Evolutionary conservation across 208 protist species (phyloP).

Genomic region (Wallacemonas rigidus): DNA sequence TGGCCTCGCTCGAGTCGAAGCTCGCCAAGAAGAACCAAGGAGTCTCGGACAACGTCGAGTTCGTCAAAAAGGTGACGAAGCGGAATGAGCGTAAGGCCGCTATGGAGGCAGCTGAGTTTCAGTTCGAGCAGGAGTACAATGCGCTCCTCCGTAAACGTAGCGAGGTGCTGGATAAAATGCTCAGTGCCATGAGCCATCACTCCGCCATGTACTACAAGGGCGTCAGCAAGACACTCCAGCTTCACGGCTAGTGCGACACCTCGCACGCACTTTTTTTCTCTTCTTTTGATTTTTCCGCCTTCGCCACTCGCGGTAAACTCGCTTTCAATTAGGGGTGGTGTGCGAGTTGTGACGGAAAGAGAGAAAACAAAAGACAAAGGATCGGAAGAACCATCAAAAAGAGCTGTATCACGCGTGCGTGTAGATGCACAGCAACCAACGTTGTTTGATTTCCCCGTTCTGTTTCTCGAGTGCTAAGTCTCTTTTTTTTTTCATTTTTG

Average conservation of each 20-base stretch:
- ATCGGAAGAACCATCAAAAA: conserved; percentile 4
- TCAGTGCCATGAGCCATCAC: conserved; percentile 27
- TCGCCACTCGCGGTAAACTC: no score
- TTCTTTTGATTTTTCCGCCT: conserved; percentile 1
- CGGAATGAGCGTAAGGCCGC: conserved; percentile 33
- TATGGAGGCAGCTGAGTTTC: conserved; percentile 32
- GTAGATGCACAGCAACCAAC: background rate
- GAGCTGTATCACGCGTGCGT: background rate
- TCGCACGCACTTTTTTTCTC: background rate
- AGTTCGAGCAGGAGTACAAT: conserved; percentile 19
- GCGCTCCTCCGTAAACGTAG: conserved; percentile 37
- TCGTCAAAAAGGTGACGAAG: conserved; percentile 36
- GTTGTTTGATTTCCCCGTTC: no score
- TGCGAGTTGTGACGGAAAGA: no score
- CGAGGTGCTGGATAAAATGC: conserved; percentile 27
- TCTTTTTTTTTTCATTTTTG: background rate
- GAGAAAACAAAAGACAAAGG: background rate
- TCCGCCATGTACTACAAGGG: conserved; percentile 39
- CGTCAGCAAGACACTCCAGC: conserved; percentile 26
- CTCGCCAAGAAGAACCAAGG: conserved; percentile 71
- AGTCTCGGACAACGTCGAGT: conserved; percentile 48
- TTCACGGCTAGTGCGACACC: background rate
- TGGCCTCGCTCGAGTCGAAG: conserved; percentile 44
- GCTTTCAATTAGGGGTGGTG: no score
- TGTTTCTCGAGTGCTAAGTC: background rate